Percentiles rank a stretch among this genome's conserved stretches.
Evolutionary conservation across 2,329 filamentous ascomycete species (phyloP).

Genomic region (Coniochaeta ligniaria): DNA sequence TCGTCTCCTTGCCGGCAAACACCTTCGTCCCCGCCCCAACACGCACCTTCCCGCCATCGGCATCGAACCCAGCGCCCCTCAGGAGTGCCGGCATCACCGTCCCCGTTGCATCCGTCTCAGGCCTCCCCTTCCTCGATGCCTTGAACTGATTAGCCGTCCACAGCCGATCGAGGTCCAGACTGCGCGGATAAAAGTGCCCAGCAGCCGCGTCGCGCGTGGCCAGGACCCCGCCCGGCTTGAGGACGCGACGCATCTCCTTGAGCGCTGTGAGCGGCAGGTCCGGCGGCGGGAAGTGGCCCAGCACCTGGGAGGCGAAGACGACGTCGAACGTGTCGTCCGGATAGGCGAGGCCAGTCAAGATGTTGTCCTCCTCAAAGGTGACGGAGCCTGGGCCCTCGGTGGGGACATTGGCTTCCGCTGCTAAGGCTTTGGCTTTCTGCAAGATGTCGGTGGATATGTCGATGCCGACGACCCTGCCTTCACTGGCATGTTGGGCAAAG

Average conservation of each 20-base stretch:
- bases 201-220: conserved; percentile 23
- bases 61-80: conserved; percentile 21
- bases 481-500: conserved; percentile 28
- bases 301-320: conserved; percentile 33
- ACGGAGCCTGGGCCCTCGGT: conserved; percentile 8
- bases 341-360: conserved; percentile 29
- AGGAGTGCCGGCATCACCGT: conserved; percentile 20
- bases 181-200: conserved; percentile 23
- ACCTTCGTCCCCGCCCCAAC: conserved; percentile 22
- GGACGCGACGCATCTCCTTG: conserved; percentile 33
- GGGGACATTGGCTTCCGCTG: conserved; percentile 9
- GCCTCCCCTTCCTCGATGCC: conserved; percentile 9
- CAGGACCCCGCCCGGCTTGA: conserved; percentile 33
- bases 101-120: conserved; percentile 7
- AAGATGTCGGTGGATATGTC: conserved; percentile 26
- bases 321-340: conserved; percentile 32
- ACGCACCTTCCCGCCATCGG: conserved; percentile 13
- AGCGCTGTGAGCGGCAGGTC: conserved; percentile 21
- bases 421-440: conserved; percentile 17
- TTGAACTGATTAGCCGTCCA: conserved; percentile 18
- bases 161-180: conserved; percentile 19
- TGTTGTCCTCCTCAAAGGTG: conserved; percentile 24
- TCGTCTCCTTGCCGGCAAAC: conserved; percentile 16
- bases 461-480: conserved; percentile 31
- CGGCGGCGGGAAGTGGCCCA: conserved; percentile 29